Evolutionary conservation across 148 eudicot genomes (phyloP).

Genomic region (Arctostaphylos glauca): DNA sequence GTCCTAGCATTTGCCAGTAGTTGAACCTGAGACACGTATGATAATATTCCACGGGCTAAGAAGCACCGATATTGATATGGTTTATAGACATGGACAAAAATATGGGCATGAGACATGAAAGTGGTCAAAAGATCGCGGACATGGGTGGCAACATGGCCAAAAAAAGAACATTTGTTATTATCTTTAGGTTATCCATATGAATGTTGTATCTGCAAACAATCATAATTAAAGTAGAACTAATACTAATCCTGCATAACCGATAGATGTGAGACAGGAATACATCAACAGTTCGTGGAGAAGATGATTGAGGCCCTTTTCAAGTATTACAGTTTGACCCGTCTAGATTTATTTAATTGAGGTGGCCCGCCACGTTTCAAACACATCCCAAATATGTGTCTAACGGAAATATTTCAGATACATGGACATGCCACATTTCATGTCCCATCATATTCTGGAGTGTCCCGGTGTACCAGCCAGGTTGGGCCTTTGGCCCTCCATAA

Average conservation of each 20-base stretch:
- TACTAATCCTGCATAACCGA: no score
- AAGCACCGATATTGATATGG: not conserved
- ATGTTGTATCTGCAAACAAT: no score
- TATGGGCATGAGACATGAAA: not conserved
- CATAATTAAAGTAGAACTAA: no score
- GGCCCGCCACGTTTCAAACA: not conserved
- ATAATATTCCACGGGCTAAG: not conserved
- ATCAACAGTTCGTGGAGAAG: not conserved
- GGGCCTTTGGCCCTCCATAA: not conserved
- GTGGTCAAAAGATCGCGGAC: not conserved
- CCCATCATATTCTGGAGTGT: no score
- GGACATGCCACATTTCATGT: no score
- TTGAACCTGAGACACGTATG: not conserved
- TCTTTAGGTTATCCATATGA: no score
- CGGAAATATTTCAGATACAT: no score
- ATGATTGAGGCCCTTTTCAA: not conserved
- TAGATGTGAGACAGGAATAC: not conserved
- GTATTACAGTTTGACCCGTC: not conserved
- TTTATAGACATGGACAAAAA: not conserved
- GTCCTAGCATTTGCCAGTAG: not conserved
- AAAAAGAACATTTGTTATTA: not conserved
- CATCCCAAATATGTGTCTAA: not conserved
- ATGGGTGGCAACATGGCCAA: not conserved
- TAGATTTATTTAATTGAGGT: not conserved
- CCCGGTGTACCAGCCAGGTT: not conserved